Evolutionary conservation across 768 basidiomycete genomes (phyloP).

Genomic region (Suillus clintonianus): DNA sequence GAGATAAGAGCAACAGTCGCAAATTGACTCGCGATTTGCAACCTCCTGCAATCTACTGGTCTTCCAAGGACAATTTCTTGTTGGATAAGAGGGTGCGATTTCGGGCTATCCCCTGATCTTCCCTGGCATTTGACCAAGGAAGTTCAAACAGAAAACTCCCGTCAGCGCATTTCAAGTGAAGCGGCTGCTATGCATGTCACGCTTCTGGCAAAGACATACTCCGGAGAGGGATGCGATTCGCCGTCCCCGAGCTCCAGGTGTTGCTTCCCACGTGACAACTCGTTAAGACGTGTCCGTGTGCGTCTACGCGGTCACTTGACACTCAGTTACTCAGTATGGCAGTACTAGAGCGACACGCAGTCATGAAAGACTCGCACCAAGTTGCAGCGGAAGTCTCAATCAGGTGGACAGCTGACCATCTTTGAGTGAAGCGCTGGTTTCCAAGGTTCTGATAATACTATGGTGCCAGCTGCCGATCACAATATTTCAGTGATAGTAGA

Average conservation of each 20-base stretch:
- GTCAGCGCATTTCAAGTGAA: neutral
- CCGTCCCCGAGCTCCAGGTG: neutral
- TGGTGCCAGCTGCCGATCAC: neutral
- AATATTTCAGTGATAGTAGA: neutral
- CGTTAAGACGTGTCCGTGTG: neutral
- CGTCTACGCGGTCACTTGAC: neutral
- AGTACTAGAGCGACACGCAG: neutral
- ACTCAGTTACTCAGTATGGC: neutral
- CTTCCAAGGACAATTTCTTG: neutral
- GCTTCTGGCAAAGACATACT: neutral
- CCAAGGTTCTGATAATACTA: neutral
- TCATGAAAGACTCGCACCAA: neutral
- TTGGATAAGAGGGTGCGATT: neutral
- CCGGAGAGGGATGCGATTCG: neutral
- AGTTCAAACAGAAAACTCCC: neutral
- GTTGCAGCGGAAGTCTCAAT: neutral
- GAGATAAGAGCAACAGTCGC: neutral
- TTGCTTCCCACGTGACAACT: neutral
- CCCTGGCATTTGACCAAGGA: too few species aligned
- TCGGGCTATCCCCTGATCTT: neutral
- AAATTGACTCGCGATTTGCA: neutral
- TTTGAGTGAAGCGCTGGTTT: neutral
- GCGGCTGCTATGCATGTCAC: neutral
- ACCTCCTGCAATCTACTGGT: neutral
- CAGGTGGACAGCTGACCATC: neutral